phyloP scores from a whole-genome alignment of 306 rosid species.

The Astragalus membranaceus region DNA sequence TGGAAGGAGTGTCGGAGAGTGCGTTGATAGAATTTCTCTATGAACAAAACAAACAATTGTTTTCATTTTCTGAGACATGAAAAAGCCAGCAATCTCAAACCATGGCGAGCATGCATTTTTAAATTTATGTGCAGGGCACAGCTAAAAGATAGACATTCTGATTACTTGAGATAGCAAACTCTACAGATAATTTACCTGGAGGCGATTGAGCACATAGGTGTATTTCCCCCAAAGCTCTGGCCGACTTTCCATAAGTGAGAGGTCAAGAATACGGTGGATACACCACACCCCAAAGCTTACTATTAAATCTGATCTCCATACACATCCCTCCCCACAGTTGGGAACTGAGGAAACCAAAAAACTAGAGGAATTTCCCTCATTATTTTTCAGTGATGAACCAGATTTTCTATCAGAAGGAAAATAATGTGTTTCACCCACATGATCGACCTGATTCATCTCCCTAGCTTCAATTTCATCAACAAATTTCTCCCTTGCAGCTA shows the following conservation, averaged over 20 bases:
- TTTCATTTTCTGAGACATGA: not conserved
- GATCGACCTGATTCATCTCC: slow-evolving; percentile 40
- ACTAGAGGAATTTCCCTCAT: slow-evolving; percentile 21
- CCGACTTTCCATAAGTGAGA: slow-evolving; percentile 91
- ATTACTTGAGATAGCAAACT: not conserved
- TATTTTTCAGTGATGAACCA: slow-evolving; percentile 25
- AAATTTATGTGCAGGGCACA: not conserved
- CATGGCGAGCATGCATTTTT: not conserved
- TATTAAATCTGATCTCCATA: slow-evolving; percentile 74
- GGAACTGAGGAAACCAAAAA: slow-evolving; percentile 58
- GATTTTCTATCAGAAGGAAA: slow-evolving; percentile 46
- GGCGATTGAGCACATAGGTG: slow-evolving; percentile 88
- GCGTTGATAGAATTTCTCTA: too few species aligned
- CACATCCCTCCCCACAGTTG: slow-evolving; percentile 87
- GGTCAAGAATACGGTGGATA: slow-evolving; percentile 85
- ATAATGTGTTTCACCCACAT: slow-evolving; percentile 44
- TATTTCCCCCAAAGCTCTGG: slow-evolving; percentile 99
- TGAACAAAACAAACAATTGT: not conserved
- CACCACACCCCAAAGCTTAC: slow-evolving; percentile 99
- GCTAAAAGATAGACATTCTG: not conserved
- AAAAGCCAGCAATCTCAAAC: not conserved
- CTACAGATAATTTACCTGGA: slow-evolving; percentile 63
- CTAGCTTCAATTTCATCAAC: slow-evolving; percentile 68
- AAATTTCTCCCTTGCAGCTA: slow-evolving; percentile 85
- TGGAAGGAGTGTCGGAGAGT: too few species aligned